Conservation (phyloP, 345 rosid species). For the Lumnitzera racemosa region DNA sequence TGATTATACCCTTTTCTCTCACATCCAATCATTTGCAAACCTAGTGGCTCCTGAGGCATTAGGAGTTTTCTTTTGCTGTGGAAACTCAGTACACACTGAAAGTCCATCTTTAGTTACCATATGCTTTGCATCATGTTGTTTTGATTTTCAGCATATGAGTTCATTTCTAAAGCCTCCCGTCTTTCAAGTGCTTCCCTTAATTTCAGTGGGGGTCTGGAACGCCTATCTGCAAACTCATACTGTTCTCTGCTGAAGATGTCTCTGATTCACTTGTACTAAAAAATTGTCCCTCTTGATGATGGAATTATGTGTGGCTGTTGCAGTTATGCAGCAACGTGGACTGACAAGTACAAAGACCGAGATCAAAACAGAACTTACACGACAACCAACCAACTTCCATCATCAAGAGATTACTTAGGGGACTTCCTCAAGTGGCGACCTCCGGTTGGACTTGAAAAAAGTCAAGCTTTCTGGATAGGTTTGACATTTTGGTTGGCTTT, state of each 20-base stretch:
- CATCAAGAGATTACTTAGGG: slow-evolving; percentile 57
- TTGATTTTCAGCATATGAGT: too few relatives aligned
- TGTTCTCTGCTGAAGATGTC: background rate
- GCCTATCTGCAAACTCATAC: background rate
- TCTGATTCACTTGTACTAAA: background rate
- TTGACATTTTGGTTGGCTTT: slow-evolving; percentile 75
- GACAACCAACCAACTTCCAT: slow-evolving; percentile 58
- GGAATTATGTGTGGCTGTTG: slow-evolving; percentile 4
- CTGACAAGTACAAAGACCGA: slow-evolving; percentile 60
- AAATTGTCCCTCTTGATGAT: background rate
- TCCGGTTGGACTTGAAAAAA: slow-evolving; percentile 58
- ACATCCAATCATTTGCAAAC: too few relatives aligned
- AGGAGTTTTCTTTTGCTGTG: too few relatives aligned
- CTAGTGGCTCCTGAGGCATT: too few relatives aligned
- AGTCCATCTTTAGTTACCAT: too few relatives aligned
- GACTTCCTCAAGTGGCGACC: slow-evolving; percentile 84
- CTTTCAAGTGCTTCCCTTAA: background rate
- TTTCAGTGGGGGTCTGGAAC: background rate
- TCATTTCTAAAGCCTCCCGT: too few relatives aligned
- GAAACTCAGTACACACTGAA: too few relatives aligned
- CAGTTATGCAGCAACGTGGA: slow-evolving; percentile 93
- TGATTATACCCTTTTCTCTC: too few relatives aligned
- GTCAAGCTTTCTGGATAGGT: slow-evolving; percentile 60
- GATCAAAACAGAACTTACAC: slow-evolving; percentile 37
- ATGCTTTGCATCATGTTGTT: too few relatives aligned